These are phyloP conservation scores for Sarcodon aspratus DNA, from an alignment of 768 basidiomycete species.

Conservation along the genomic window DNA sequence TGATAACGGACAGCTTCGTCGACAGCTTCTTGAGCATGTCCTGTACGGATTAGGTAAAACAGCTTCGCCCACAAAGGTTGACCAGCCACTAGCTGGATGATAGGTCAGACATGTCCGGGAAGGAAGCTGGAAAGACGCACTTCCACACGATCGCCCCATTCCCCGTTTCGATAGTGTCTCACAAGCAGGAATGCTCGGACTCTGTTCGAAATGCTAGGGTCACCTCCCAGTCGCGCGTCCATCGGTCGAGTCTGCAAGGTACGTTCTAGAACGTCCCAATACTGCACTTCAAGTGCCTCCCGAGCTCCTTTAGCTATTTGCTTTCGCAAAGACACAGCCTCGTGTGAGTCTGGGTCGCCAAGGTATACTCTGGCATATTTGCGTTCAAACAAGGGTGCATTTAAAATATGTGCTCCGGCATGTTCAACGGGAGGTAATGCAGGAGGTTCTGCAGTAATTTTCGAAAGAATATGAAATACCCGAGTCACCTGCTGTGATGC, in stretches of 20 bases:
- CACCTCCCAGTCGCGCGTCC: constrained; percentile 84
- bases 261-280: constrained; percentile 73
- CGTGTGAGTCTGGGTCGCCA: constrained; percentile 48
- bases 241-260: constrained; percentile 72
- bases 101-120: background rate
- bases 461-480: constrained; percentile 62
- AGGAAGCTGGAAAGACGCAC: constrained; percentile 26
- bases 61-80: constrained; percentile 89
- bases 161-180: constrained; percentile 66
- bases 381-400: constrained; percentile 69
- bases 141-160: constrained; percentile 84
- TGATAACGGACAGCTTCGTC: constrained; percentile 63
- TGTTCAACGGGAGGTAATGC: constrained; percentile 68
- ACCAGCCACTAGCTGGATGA: constrained; percentile 63
- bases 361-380: constrained; percentile 77
- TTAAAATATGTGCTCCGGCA: constrained; percentile 72
- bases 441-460: constrained; percentile 70
- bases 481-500: constrained; percentile 51
- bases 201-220: constrained; percentile 83
- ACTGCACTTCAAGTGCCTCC: constrained; percentile 82
- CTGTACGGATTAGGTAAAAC: constrained; percentile 87
- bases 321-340: constrained; percentile 50
- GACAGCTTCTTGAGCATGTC: constrained; percentile 72
- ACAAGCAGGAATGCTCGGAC: constrained; percentile 81
- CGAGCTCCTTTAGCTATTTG: constrained; percentile 72